Evolutionary conservation across 139 green algal genomes (phyloP).

Genomic region (Micractinium conductrix): DNA sequence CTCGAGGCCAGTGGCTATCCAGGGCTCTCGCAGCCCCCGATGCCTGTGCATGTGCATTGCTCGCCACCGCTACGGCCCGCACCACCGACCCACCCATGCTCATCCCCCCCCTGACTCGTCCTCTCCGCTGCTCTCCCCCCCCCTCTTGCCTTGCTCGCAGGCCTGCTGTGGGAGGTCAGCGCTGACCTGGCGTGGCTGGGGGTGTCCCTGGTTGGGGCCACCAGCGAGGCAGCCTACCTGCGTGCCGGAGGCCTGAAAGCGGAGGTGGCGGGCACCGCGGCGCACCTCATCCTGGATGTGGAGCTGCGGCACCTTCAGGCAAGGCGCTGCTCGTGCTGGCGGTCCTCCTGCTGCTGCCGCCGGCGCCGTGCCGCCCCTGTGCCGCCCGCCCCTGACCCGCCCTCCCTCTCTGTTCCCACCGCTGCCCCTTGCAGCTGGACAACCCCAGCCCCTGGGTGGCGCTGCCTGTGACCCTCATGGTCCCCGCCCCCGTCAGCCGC

Average conservation of each 20-base stretch:
- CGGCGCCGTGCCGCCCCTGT: too few relatives aligned
- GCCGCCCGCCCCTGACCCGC: too few relatives aligned
- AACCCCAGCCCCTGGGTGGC: conserved; percentile 66
- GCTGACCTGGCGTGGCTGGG: conserved; percentile 53
- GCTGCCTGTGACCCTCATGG: conserved; percentile 61
- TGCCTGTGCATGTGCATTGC: too few relatives aligned
- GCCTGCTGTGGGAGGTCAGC: conserved; percentile 41
- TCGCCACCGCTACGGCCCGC: too few relatives aligned
- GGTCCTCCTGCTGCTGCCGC: background rate
- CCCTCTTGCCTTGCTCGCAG: conserved; percentile 17
- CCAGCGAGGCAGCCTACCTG: conserved; percentile 71
- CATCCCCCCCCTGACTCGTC: too few relatives aligned
- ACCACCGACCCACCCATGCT: too few relatives aligned
- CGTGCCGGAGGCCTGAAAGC: conserved; percentile 30
- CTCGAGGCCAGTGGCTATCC: too few relatives aligned
- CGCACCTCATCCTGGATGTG: conserved; percentile 41
- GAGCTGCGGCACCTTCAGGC: conserved; percentile 52
- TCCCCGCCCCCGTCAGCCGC: conserved; percentile 12
- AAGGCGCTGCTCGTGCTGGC: background rate
- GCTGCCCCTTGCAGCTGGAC: conserved; percentile 59
- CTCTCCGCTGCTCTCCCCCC: too few relatives aligned
- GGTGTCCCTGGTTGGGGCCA: conserved; percentile 67
- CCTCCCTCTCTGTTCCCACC: background rate
- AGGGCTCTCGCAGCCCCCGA: too few relatives aligned
- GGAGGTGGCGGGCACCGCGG: conserved; percentile 42